phyloP scores from a whole-genome alignment of 1,284 basidiomycete genomes.

The Rhodotorula glutinis region DNA sequence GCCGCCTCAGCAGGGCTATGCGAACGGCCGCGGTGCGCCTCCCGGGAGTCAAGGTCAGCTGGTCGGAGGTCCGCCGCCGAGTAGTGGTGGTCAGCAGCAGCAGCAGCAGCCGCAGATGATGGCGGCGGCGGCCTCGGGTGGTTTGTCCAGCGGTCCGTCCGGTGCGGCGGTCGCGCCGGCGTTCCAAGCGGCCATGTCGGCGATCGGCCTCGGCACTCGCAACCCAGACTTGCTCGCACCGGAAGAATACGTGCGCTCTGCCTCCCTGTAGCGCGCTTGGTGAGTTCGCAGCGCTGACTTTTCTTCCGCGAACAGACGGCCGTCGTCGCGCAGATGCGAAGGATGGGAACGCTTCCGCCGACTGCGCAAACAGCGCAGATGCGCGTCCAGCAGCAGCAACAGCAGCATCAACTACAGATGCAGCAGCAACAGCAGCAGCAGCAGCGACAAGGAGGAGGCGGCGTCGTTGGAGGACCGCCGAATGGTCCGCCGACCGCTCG shows the following conservation, averaged over 20 bases:
- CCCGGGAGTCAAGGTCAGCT: not conserved
- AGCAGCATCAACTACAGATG: slow-evolving; percentile 1
- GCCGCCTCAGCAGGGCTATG: slow-evolving; percentile 3
- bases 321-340: slow-evolving; percentile 29
- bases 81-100: not conserved
- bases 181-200: slow-evolving; percentile 25
- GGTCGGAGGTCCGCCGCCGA: not conserved
- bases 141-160: not conserved
- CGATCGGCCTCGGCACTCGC: slow-evolving; percentile 29
- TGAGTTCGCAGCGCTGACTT: not conserved
- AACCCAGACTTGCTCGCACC: slow-evolving; percentile 27
- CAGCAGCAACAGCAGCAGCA: slow-evolving; percentile 12
- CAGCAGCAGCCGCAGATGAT: not conserved
- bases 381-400: slow-evolving; percentile 13
- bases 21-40: slow-evolving; percentile 1
- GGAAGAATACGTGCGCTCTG: slow-evolving; percentile 36
- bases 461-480: not conserved
- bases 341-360: slow-evolving; percentile 32
- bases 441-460: not conserved
- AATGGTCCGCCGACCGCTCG: not conserved
- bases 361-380: slow-evolving; percentile 9
- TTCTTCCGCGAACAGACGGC: slow-evolving; percentile 9
- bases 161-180: slow-evolving; percentile 5
- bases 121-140: not conserved
- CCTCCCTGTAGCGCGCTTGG: too few species aligned